Conservation (phyloP, 805 yeast species). For the Pichia membranifaciens region DNA sequence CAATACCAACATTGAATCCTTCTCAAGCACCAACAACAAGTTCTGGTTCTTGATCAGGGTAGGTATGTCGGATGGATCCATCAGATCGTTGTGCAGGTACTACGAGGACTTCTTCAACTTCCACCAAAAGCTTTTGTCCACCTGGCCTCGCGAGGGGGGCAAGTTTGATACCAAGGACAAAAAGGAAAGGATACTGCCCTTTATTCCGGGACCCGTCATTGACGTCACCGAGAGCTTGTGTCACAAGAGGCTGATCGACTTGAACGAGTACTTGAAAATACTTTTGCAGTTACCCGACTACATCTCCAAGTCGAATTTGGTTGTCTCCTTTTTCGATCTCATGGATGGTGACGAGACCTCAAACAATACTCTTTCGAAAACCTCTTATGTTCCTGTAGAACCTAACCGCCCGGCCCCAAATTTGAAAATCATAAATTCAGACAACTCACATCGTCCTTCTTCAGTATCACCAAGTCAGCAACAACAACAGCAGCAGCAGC, state of each 20-base stretch:
- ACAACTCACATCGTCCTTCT: conserved; percentile 12
- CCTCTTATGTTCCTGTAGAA: conserved; percentile 19
- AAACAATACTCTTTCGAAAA: conserved; percentile 14
- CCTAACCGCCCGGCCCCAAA: conserved; percentile 30
- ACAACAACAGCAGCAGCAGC: conserved; percentile 16
- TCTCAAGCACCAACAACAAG: conserved; percentile 74
- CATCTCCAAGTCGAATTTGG: conserved; percentile 64
- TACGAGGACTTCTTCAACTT: conserved; percentile 95
- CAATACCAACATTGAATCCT: conserved; percentile 74
- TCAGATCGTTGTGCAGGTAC: conserved; percentile 72
- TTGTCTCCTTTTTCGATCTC: conserved; percentile 64
- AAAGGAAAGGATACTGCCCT: conserved; percentile 78
- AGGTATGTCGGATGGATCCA: conserved; percentile 58
- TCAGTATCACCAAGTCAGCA: neutral
- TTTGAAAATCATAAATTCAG: conserved; percentile 23
- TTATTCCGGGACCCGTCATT: conserved; percentile 92
- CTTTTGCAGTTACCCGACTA: conserved; percentile 69
- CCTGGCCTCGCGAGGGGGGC: conserved; percentile 91
- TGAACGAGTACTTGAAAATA: conserved; percentile 46
- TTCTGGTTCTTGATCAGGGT: conserved; percentile 82
- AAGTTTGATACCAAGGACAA: conserved; percentile 65
- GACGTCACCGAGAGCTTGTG: conserved; percentile 74
- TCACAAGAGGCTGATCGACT: conserved; percentile 47
- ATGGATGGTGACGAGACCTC: conserved; percentile 57
- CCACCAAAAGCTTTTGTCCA: conserved; percentile 75